A percentile compares a stretch with the other conserved stretches of the same genome.
Conservation (phyloP, 768 basidiomycete genomes). For the Aureoboletus auriporus region DNA sequence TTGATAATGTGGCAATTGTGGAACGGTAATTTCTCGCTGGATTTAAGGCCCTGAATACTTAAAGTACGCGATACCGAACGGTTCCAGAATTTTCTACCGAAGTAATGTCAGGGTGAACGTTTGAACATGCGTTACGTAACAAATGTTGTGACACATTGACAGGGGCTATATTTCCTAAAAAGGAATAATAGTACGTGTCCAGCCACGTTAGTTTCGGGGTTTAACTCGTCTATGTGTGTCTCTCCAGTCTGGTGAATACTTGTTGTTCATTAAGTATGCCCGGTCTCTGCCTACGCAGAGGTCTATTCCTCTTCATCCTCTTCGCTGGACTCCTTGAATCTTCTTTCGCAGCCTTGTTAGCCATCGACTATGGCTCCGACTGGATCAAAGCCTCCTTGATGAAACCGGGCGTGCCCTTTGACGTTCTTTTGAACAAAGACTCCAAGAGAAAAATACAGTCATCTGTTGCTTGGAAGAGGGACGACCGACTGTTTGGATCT, state of each 20-base stretch:
- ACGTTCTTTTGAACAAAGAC: slow-evolving; percentile 94
- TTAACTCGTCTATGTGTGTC: slow-evolving; percentile 1
- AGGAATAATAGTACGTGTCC: slow-evolving; percentile 17
- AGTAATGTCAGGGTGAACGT: too few species aligned
- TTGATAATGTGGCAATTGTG: too few species aligned
- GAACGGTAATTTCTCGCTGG: too few species aligned
- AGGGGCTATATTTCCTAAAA: slow-evolving; percentile 1
- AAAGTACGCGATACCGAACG: too few species aligned
- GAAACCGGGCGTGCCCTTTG: slow-evolving; percentile 92
- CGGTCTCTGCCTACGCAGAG: slow-evolving; percentile 24
- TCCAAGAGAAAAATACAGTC: slow-evolving; percentile 94
- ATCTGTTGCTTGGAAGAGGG: slow-evolving; percentile 87
- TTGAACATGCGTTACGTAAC: too few species aligned
- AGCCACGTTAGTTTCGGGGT: slow-evolving; percentile 8
- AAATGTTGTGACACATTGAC: not conserved
- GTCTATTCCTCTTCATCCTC: slow-evolving; percentile 20
- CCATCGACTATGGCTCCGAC: slow-evolving; percentile 98
- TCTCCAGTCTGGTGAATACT: slow-evolving; percentile 12
- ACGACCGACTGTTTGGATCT: slow-evolving; percentile 82
- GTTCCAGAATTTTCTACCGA: too few species aligned
- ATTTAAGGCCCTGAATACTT: too few species aligned
- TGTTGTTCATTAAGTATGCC: slow-evolving; percentile 14
- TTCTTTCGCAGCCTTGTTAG: slow-evolving; percentile 75
- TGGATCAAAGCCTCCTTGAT: slow-evolving; percentile 96
- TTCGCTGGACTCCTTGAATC: slow-evolving; percentile 25